Base-by-base conservation (phyloP, 441 rosid species). In the Corymbia citriodora region DNA sequence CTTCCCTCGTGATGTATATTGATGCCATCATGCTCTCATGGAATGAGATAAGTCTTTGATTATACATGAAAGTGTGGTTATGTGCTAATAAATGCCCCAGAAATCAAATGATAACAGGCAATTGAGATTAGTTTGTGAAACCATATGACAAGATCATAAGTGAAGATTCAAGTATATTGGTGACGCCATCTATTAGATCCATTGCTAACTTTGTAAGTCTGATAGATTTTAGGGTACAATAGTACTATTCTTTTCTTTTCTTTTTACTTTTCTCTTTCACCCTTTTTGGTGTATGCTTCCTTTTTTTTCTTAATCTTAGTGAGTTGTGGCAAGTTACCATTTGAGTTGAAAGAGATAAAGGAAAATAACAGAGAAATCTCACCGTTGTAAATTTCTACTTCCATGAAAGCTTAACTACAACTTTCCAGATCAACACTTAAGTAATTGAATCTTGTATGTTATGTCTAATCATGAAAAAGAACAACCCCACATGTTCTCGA, bases 141-240 rank as follows among this genome's bases (percentile, higher is more conserved):
- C 1, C n/a, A 23, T 79, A 13, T 7, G n/a, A 45, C 16, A 23
- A 45, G 23, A 79, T 45, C 52, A 13, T 40, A 21, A 12, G 18
- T 79, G 3, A 2, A 79, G 50, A 12, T 45, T 13, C n/a, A 79
- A 40, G 6, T 48, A 25, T 10, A 14, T 6, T 21, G 15, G 3
- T 11, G n/a, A 74, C 5, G 0, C 9, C 2, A 11, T 6, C 9
- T 2, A 1, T 40, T 17, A 16, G 5, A 11, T 23, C 4, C 3
- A 40, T 74, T 7, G 50, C 6, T 23, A 45, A 49, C n/a, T 23
- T 79, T 45, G 6, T 45, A 45, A 79, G 27, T 79, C 29, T 17
- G 4, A 25, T 79, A 3, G 85, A 79, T 79, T 79, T 45, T 48
- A 79, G n/a, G 53, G 53, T 79, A 79, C 53, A 45, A 45, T 45